Evolutionary conservation across 129 eudicot genomes (phyloP).

Genomic region (Artemisia tridentata): DNA sequence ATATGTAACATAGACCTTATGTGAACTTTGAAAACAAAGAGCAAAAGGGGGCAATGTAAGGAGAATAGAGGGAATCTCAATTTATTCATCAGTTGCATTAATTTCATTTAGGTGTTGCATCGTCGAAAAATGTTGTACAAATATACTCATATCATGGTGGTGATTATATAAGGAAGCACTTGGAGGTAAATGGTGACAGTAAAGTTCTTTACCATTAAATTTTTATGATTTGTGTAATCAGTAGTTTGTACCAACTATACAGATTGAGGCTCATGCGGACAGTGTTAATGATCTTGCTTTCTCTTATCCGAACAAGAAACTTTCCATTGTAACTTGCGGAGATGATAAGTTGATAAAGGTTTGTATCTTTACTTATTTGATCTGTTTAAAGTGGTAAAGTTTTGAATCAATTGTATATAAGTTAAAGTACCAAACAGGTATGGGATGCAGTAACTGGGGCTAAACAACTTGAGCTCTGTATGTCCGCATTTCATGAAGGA

Average conservation of each 20-base stretch:
- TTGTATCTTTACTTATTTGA: background rate
- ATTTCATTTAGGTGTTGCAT: slow-evolving; percentile 66
- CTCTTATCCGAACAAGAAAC: slow-evolving; percentile 69
- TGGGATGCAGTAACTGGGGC: background rate
- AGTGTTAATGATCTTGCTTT: slow-evolving; percentile 90
- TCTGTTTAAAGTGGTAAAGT: background rate
- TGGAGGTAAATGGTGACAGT: slow-evolving; percentile 50
- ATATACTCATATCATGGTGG: slow-evolving; percentile 63
- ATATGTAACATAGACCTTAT: background rate
- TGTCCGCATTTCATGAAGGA: slow-evolving; percentile 85
- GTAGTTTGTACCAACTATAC: slow-evolving; percentile 23
- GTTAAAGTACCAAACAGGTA: background rate
- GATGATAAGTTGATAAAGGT: background rate
- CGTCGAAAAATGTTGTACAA: slow-evolving; percentile 79
- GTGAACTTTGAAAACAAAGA: background rate
- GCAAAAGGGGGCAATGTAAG: background rate
- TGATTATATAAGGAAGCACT: slow-evolving; percentile 63
- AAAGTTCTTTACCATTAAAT: background rate
- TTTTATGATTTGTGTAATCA: background rate
- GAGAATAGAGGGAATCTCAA: background rate
- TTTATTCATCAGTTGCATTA: background rate
- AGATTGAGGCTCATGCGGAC: slow-evolving; percentile 93
- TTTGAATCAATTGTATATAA: background rate
- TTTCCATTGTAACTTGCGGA: slow-evolving; percentile 28
- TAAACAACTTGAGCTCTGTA: slow-evolving; percentile 38